Evolutionary conservation across 1,284 basidiomycete genomes (phyloP).

Genomic region (Stereum hirsutum): DNA sequence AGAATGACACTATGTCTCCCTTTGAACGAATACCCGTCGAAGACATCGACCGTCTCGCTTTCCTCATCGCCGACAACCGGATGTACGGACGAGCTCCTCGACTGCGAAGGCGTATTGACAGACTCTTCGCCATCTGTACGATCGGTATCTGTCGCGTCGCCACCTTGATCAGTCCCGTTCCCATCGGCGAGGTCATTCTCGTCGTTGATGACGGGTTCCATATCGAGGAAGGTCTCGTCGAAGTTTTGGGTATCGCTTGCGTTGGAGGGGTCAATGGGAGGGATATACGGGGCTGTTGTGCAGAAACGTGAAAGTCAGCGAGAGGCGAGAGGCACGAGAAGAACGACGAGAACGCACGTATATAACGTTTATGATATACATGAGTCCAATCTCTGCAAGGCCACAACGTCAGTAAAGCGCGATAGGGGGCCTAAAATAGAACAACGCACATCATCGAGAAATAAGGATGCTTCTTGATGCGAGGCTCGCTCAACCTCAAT

Average conservation of each 20-base stretch:
- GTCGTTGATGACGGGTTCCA: slow-evolving; percentile 82
- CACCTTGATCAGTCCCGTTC: slow-evolving; percentile 24
- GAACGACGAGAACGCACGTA: slow-evolving; percentile 39
- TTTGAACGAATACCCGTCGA: slow-evolving; percentile 86
- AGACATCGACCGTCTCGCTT: slow-evolving; percentile 59
- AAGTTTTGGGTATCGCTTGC: slow-evolving; percentile 97
- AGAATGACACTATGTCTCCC: slow-evolving; percentile 71
- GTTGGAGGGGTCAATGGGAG: slow-evolving; percentile 86
- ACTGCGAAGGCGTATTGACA: slow-evolving; percentile 62
- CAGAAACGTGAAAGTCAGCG: slow-evolving; percentile 3
- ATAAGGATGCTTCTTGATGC: slow-evolving; percentile 92
- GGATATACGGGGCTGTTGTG: slow-evolving; percentile 85
- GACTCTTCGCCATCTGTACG: slow-evolving; percentile 66
- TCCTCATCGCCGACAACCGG: slow-evolving; percentile 37
- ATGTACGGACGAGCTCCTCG: slow-evolving; percentile 57
- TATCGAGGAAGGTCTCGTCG: slow-evolving; percentile 93
- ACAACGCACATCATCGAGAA: slow-evolving; percentile 86
- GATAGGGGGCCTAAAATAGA: slow-evolving; percentile 8
- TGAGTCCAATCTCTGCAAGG: slow-evolving; percentile 78
- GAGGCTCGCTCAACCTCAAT: slow-evolving; percentile 83
- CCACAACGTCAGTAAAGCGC: slow-evolving; percentile 11
- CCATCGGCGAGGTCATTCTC: slow-evolving; percentile 40
- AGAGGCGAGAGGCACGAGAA: slow-evolving; percentile 4
- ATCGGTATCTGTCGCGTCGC: slow-evolving; percentile 54
- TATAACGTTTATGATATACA: slow-evolving; percentile 91